Base-by-base conservation (phyloP, 352 stramenopile species). In the Phytopythium oedochilum region DNA sequence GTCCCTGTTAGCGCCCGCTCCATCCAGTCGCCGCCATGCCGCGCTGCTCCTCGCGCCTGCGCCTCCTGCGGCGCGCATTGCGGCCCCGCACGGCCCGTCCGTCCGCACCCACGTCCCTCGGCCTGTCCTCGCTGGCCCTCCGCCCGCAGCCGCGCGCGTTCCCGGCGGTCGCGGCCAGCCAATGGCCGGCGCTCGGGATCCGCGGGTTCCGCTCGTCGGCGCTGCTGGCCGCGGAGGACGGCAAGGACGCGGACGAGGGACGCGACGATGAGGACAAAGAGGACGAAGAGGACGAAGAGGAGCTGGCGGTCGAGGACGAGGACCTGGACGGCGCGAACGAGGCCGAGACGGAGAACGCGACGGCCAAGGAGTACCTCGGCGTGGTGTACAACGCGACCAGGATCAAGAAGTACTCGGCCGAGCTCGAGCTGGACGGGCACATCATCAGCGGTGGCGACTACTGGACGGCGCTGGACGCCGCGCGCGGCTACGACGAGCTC, bases 401-500 rank as follows among this genome's bases (percentile, higher is more conserved):
- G n/a, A 73, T 92, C 40, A 94, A 94, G 59, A 92, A 92, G 61
- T 92, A 88, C 66, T 88, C 73, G 61, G 82, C 84, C 0, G 79
- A 90, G 49, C 54, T 94, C 17, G 61, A 83, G 36, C 66, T 94
- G 9, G 83, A 89, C 42, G 66, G 74, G 29, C 60, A 88, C 38
- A 52, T 86, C 26, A 88, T 94, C 63, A 82, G 74, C 38, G 83
- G 80, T n/a, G 83, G 83, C 20, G 73, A 91, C 52, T 91, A 78
- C 48, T 94, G 83, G 83, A 92, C 83, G 46, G 81, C 83, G 51
- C 63, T 90, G 34, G 83, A 94, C 36, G 83, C 83, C 14, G 83
- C 81, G 48, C 89, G 88, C 59, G 76, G 70, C 15, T 94, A 94
- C 64, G 83, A 94, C 52, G 82, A 94, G 57, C 66, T 94, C 15